Conservation (phyloP, 2,329 filamentous ascomycete genomes). For the Endothia cerciana region DNA sequence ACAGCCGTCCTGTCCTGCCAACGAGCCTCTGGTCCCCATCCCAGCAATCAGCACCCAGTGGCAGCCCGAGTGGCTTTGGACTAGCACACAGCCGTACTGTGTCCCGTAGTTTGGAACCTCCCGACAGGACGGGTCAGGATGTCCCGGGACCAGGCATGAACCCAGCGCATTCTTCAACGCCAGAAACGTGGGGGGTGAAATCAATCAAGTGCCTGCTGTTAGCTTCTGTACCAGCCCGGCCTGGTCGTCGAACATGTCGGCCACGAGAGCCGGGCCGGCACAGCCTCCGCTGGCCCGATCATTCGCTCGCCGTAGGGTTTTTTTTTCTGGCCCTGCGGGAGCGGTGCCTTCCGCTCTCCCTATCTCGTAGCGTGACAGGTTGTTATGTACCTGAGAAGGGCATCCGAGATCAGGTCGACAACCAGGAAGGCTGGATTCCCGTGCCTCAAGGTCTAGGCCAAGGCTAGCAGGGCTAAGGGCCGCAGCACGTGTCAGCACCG, state of each 20-base stretch:
- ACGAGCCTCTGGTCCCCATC: neutral
- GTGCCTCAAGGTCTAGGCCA: too few species aligned
- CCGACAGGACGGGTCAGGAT: neutral
- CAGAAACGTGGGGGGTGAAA: neutral
- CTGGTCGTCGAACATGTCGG: too few species aligned
- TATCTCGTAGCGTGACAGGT: too few species aligned
- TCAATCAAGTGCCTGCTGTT: too few species aligned
- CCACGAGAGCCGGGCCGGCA: neutral
- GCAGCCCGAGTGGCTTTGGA: neutral
- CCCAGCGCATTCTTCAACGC: conserved; percentile 6
- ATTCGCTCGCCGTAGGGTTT: neutral
- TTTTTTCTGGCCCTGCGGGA: neutral
- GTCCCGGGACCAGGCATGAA: neutral
- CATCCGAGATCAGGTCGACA: too few species aligned
- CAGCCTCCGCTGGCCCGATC: neutral
- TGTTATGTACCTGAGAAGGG: too few species aligned
- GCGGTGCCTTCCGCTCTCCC: neutral
- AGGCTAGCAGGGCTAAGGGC: too few species aligned
- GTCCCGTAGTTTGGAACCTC: neutral
- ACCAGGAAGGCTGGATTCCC: too few species aligned
- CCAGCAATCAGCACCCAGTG: neutral
- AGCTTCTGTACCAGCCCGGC: too few species aligned
- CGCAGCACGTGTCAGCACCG: too few species aligned
- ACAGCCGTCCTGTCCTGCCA: neutral
- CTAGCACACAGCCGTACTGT: neutral